Conservation (phyloP, 495 filamentous ascomycete species). For the Aspergillus baeticus region DNA sequence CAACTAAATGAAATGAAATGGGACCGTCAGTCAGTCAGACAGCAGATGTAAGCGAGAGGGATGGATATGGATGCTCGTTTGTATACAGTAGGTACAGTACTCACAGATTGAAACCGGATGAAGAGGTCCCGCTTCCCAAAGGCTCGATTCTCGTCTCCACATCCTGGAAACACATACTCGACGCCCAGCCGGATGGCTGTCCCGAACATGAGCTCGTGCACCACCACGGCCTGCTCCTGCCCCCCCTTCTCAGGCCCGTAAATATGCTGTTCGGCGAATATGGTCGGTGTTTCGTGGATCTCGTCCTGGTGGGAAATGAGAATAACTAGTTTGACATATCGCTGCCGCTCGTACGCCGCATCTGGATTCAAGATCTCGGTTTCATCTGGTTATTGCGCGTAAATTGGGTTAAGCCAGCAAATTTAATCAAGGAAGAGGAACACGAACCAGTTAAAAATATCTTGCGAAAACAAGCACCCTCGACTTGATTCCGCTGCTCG, state of each 20-base stretch:
- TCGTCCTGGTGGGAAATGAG: constrained; percentile 15
- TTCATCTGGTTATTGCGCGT: constrained; percentile 4
- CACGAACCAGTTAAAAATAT: constrained; percentile 11
- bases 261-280: constrained; percentile 15
- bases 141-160: constrained; percentile 13
- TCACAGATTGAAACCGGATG: constrained; percentile 13
- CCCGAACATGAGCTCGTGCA: constrained; percentile 15
- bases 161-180: constrained; percentile 18
- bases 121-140: constrained; percentile 17
- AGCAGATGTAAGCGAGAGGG: too few species aligned
- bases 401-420: too few species aligned
- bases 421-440: not conserved
- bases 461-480: constrained; percentile 15
- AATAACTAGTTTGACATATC: constrained; percentile 9
- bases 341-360: not conserved
- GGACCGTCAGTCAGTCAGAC: not conserved
- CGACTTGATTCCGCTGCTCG: constrained; percentile 8
- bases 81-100: too few species aligned
- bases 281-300: constrained; percentile 8
- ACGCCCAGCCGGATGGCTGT: constrained; percentile 6
- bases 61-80: too few species aligned
- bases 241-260: not conserved
- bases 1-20: not conserved
- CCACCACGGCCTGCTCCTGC: constrained; percentile 2
- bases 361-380: constrained; percentile 10